phyloP scores from a whole-genome alignment of 2,329 filamentous ascomycete genomes.

The Pseudogymnoascus sp. region DNA sequence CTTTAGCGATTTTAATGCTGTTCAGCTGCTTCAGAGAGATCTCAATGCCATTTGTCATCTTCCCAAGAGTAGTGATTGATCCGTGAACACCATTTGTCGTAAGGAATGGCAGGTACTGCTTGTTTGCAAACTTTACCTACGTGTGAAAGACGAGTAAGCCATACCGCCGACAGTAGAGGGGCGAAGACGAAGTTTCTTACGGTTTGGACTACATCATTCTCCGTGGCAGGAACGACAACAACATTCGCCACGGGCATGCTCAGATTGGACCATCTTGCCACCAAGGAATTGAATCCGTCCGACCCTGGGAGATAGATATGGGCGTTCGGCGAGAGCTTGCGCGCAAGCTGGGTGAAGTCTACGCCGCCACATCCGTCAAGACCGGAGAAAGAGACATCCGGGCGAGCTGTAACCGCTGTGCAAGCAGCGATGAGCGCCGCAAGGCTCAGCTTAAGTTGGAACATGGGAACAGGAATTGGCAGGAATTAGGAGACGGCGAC shows the following conservation, averaged over 20 bases:
- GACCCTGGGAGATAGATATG: constrained; percentile 18
- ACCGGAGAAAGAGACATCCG: constrained; percentile 27
- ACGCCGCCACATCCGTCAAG: constrained; percentile 32
- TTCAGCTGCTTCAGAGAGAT: constrained; percentile 18
- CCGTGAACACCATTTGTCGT: constrained; percentile 45
- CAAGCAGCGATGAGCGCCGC: constrained; percentile 14
- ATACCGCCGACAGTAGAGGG: neutral
- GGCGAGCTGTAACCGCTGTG: constrained; percentile 18
- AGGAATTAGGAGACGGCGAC: neutral
- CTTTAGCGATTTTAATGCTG: constrained; percentile 21
- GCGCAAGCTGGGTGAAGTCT: constrained; percentile 33
- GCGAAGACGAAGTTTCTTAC: constrained; percentile 26
- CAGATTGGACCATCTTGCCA: constrained; percentile 29
- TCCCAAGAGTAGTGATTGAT: constrained; percentile 20
- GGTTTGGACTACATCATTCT: constrained; percentile 40
- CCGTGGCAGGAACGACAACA: constrained; percentile 38
- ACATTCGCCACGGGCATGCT: constrained; percentile 35
- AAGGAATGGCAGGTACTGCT: constrained; percentile 40
- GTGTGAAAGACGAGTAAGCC: neutral
- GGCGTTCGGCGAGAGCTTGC: constrained; percentile 16
- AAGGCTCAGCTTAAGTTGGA: constrained; percentile 1
- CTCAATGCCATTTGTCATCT: constrained; percentile 14
- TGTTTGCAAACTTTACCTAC: constrained; percentile 41
- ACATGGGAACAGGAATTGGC: neutral
- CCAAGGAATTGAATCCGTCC: constrained; percentile 11